A percentile compares a stretch with the other conserved stretches of the same genome.
Evolutionary conservation across 2,329 filamentous ascomycete species (phyloP).

Genomic region (Fusarium verticillioides): DNA sequence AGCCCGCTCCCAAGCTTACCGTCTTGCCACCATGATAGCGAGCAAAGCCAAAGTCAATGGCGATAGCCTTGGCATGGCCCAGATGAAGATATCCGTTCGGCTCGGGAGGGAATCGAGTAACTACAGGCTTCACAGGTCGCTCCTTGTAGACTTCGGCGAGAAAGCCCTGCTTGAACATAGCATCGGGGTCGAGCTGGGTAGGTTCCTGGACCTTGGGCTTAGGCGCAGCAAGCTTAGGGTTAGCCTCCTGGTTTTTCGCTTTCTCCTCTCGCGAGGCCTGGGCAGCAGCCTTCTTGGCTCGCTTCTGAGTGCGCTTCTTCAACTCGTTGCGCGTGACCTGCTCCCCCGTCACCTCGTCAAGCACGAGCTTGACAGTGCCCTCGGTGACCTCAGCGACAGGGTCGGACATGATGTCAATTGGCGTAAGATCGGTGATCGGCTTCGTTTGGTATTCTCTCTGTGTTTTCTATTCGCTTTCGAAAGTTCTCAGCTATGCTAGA

Average conservation of each 20-base stretch:
- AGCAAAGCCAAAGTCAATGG: slow-evolving; percentile 96
- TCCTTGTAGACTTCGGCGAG: slow-evolving; percentile 77
- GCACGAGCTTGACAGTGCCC: slow-evolving; percentile 63
- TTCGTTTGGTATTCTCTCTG: neutral
- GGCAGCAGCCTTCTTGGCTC: slow-evolving; percentile 65
- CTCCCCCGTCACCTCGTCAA: slow-evolving; percentile 73
- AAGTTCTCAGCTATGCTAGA: slow-evolving; percentile 10
- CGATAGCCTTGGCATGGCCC: slow-evolving; percentile 94
- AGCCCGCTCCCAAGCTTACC: slow-evolving; percentile 33
- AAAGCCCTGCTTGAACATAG: slow-evolving; percentile 85
- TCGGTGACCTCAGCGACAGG: slow-evolving; percentile 43
- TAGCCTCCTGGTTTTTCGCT: slow-evolving; percentile 46
- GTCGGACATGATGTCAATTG: slow-evolving; percentile 39
- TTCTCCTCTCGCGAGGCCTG: slow-evolving; percentile 60
- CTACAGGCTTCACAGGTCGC: slow-evolving; percentile 68
- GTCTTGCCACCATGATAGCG: slow-evolving; percentile 79
- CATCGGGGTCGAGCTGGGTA: slow-evolving; percentile 63
- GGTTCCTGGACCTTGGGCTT: slow-evolving; percentile 61
- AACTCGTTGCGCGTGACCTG: slow-evolving; percentile 73
- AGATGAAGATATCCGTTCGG: slow-evolving; percentile 96
- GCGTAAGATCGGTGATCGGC: neutral
- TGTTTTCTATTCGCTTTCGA: neutral
- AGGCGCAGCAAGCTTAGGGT: slow-evolving; percentile 44
- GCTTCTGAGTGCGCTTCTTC: slow-evolving; percentile 69
- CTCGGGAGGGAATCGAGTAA: slow-evolving; percentile 83